phyloP scores from a whole-genome alignment of 2,329 filamentous ascomycete species.

The Xylaria polymorpha region DNA sequence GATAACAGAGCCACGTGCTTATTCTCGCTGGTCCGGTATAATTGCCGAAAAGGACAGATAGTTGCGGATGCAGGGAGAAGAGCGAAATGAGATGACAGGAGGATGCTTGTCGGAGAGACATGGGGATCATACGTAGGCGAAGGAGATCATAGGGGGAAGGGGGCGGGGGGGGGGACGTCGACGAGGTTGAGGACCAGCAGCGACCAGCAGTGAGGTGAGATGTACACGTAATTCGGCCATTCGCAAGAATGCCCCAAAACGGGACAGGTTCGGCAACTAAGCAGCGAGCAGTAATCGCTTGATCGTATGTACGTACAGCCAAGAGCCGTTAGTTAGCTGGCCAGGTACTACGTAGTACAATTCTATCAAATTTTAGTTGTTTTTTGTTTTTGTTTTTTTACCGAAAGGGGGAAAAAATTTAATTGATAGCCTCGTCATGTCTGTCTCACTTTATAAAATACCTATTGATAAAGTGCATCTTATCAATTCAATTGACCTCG shows the following conservation, averaged over 20 bases:
- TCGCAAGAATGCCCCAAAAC: constrained; percentile 43
- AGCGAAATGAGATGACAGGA: constrained; percentile 13
- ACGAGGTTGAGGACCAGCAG: not conserved
- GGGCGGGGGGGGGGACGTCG: not conserved
- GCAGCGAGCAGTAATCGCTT: not conserved
- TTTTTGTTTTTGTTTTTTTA: too few relatives aligned
- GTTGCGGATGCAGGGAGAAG: not conserved
- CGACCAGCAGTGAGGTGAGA: not conserved
- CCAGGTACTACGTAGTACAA: not conserved
- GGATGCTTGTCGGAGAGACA: not conserved
- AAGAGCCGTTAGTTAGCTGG: not conserved
- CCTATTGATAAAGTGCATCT: too few relatives aligned
- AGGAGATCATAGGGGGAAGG: not conserved
- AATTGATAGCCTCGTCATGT: not conserved
- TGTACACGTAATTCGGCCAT: constrained; percentile 5
- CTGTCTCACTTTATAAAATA: not conserved
- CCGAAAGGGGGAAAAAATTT: not conserved
- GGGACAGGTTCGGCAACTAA: constrained; percentile 12
- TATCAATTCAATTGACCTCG: too few relatives aligned
- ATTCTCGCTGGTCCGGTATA: not conserved
- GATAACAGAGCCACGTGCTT: not conserved
- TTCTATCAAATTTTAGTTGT: not conserved
- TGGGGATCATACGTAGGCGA: not conserved
- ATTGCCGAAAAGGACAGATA: constrained; percentile 2
- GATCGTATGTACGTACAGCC: too few relatives aligned